phyloP scores from a whole-genome alignment of 345 rosid genomes.

The Ceriops zippeliana region DNA sequence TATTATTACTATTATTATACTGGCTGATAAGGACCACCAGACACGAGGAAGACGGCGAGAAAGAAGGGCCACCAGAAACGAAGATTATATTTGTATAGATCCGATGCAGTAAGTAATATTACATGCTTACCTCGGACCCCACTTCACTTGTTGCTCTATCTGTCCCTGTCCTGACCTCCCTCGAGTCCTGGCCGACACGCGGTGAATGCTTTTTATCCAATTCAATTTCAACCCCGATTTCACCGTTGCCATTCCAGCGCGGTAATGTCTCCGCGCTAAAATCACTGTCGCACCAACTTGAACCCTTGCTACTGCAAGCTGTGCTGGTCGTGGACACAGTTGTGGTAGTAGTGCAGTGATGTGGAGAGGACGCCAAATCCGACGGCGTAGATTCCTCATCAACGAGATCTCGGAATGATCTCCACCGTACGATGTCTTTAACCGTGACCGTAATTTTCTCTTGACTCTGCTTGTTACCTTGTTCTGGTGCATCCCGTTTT shows the following conservation, averaged over 20 bases:
- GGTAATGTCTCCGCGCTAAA: slow-evolving; percentile 62
- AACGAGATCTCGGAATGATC: slow-evolving; percentile 58
- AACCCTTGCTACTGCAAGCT: slow-evolving; percentile 34
- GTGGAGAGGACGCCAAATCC: slow-evolving; percentile 27
- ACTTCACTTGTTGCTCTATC: slow-evolving; percentile 20
- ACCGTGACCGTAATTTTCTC: slow-evolving; percentile 33
- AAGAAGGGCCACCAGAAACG: slow-evolving; percentile 28
- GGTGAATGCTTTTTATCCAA: slow-evolving; percentile 30
- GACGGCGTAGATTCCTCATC: slow-evolving; percentile 36
- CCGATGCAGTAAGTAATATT: slow-evolving; percentile 6
- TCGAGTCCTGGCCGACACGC: slow-evolving; percentile 50
- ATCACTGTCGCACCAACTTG: slow-evolving; percentile 90
- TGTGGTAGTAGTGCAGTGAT: slow-evolving; percentile 34
- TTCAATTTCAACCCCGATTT: slow-evolving; percentile 6
- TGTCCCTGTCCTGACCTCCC: slow-evolving; percentile 28
- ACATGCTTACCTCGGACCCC: slow-evolving; percentile 56
- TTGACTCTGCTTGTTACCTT: slow-evolving; percentile 10
- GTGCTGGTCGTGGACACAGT: slow-evolving; percentile 35
- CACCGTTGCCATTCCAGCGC: slow-evolving; percentile 36
- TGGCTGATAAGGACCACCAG: slow-evolving; percentile 1
- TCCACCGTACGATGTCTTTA: slow-evolving; percentile 87
- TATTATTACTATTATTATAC: too few relatives aligned
- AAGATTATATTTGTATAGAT: slow-evolving; percentile 17
- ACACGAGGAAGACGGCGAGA: not conserved
- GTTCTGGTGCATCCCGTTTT: slow-evolving; percentile 12